These are phyloP conservation scores for Diplodia corticola DNA, from an alignment of 2,329 filamentous ascomycete species.

Conservation along the genomic window DNA sequence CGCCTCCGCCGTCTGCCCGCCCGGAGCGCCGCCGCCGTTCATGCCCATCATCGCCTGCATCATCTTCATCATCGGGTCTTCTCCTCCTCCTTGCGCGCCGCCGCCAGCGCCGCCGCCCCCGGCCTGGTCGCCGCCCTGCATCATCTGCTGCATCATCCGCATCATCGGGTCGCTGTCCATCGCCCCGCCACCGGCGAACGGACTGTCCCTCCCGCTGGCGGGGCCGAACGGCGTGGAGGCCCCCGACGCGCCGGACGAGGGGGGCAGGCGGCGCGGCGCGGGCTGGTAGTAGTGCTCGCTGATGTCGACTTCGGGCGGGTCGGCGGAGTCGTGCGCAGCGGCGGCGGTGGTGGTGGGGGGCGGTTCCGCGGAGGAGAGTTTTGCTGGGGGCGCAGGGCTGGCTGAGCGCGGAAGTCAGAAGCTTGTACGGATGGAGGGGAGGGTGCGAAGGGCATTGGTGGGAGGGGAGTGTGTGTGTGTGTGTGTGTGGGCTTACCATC, in stretches of 20 bases:
- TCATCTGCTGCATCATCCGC: constrained; percentile 73
- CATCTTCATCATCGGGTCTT: constrained; percentile 22
- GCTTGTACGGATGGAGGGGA: background rate
- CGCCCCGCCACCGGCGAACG: constrained; percentile 23
- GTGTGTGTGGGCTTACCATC: constrained; percentile 40
- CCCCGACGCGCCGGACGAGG: constrained; percentile 28
- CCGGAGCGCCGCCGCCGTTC: constrained; percentile 43
- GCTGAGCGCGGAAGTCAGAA: background rate
- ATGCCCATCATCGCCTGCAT: constrained; percentile 41
- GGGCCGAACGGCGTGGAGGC: constrained; percentile 20
- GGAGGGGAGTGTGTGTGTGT: no score
- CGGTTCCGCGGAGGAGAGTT: constrained; percentile 27
- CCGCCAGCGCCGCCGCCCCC: background rate
- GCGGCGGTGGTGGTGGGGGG: constrained; percentile 29
- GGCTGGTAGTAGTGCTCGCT: constrained; percentile 71
- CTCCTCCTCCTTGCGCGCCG: background rate
- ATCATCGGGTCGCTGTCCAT: constrained; percentile 69
- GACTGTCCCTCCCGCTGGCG: constrained; percentile 26
- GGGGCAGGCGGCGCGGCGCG: constrained; percentile 39
- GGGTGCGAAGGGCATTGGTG: no score
- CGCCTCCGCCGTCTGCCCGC: constrained; percentile 32
- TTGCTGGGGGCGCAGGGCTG: constrained; percentile 9
- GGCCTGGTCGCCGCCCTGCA: constrained; percentile 32
- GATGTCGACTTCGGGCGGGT: constrained; percentile 75
- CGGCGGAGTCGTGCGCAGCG: constrained; percentile 39